Percentiles rank a stretch among this genome's conserved stretches.
phyloP scores from a whole-genome alignment of 2,329 filamentous ascomycete genomes.

The Diatrype stigma region DNA sequence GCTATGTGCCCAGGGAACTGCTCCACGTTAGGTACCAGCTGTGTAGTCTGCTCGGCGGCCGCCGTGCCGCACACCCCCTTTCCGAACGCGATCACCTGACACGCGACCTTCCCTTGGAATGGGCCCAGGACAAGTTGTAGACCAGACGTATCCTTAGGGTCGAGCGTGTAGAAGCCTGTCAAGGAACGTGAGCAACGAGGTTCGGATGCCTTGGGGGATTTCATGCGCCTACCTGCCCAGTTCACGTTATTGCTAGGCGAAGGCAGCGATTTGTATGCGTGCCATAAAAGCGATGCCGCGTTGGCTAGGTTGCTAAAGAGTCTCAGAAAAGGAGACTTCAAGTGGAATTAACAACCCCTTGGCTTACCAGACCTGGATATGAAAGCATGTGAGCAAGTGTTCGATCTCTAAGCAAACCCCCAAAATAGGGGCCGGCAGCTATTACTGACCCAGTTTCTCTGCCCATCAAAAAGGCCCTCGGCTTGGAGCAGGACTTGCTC shows the following conservation, averaged over 20 bases:
- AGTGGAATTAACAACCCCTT: not conserved
- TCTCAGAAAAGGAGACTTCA: not conserved
- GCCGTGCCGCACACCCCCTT: slow-evolving; percentile 73
- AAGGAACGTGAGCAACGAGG: not conserved
- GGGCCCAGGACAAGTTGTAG: slow-evolving; percentile 68
- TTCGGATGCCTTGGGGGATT: not conserved
- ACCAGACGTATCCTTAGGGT: slow-evolving; percentile 36
- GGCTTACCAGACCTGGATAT: slow-evolving; percentile 37
- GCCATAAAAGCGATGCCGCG: slow-evolving; percentile 71
- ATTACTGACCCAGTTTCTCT: slow-evolving; percentile 70
- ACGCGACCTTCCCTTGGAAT: slow-evolving; percentile 77
- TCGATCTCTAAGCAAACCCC: not conserved
- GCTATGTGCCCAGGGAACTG: slow-evolving; percentile 77
- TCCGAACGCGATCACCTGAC: slow-evolving; percentile 70
- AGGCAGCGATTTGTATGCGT: slow-evolving; percentile 70
- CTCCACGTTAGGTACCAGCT: slow-evolving; percentile 67
- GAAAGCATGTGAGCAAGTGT: slow-evolving; percentile 10
- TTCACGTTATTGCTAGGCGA: slow-evolving; percentile 65
- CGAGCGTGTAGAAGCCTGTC: slow-evolving; percentile 68
- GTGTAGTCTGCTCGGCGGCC: slow-evolving; percentile 55
- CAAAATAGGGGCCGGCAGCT: not conserved
- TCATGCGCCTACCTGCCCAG: slow-evolving; percentile 58
- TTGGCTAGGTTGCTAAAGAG: slow-evolving; percentile 69
- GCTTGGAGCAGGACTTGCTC: slow-evolving; percentile 69
- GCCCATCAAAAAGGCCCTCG: slow-evolving; percentile 63